Conservation (phyloP, 2,329 filamentous ascomycete species). For the Fonsecaea pugnacius region DNA sequence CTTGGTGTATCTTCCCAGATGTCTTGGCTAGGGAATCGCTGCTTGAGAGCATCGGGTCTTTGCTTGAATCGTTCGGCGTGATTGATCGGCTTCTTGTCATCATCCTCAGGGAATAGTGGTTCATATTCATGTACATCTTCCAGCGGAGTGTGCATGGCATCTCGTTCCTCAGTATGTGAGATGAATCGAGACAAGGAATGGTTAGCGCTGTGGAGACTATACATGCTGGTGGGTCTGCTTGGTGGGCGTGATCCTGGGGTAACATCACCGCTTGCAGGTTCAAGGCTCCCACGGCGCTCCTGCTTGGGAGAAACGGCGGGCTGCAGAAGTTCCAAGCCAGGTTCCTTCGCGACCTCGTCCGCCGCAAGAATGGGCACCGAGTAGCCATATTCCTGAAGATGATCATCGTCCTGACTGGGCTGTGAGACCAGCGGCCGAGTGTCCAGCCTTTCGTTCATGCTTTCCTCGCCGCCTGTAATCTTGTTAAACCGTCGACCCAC, state of each 20-base stretch:
- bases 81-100: slow-evolving; percentile 62
- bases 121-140: slow-evolving; percentile 95
- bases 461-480: slow-evolving; percentile 50
- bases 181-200: slow-evolving; percentile 55
- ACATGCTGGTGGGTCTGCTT: slow-evolving; percentile 68
- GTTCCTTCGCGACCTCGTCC: slow-evolving; percentile 80
- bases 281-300: slow-evolving; percentile 66
- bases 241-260: slow-evolving; percentile 61
- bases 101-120: slow-evolving; percentile 83
- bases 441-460: slow-evolving; percentile 52
- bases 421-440: slow-evolving; percentile 53
- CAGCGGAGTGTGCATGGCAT: slow-evolving; percentile 67
- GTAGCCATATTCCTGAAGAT: slow-evolving; percentile 65
- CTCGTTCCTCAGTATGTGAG: slow-evolving; percentile 57
- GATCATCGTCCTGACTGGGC: slow-evolving; percentile 53
- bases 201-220: slow-evolving; percentile 56
- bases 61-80: slow-evolving; percentile 61
- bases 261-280: slow-evolving; percentile 57
- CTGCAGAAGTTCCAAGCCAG: slow-evolving; percentile 68
- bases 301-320: slow-evolving; percentile 80
- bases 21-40: slow-evolving; percentile 90
- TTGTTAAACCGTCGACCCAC: slow-evolving; percentile 48
- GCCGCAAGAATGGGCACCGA: slow-evolving; percentile 82
- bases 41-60: slow-evolving; percentile 58
- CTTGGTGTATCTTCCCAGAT: slow-evolving; percentile 96